phyloP scores from a whole-genome alignment of 2,329 filamentous ascomycete species.

The Phyllosticta citriasiana region DNA sequence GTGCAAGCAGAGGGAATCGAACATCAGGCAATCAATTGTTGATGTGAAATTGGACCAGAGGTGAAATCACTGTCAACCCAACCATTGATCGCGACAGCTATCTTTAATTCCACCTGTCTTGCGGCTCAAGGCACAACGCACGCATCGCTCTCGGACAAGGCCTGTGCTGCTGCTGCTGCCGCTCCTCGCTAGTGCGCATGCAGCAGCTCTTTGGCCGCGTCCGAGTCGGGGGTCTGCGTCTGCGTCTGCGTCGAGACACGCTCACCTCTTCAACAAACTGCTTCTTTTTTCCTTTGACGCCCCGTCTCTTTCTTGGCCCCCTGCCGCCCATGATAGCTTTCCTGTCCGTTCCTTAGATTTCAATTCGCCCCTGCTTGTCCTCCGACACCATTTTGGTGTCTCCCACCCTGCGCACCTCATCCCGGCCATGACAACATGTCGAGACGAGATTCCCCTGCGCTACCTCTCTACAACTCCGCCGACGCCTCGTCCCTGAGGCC shows the following conservation, averaged over 20 bases:
- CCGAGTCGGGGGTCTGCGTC: constrained; percentile 62
- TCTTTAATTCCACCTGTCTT: too few species aligned
- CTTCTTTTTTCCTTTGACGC: background rate
- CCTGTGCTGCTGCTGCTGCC: background rate
- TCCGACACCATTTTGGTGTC: background rate
- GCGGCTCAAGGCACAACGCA: too few species aligned
- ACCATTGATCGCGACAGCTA: too few species aligned
- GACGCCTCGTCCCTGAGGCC: constrained; percentile 18
- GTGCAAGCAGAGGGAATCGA: too few species aligned
- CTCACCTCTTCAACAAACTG: constrained; percentile 66
- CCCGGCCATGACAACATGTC: constrained; percentile 49
- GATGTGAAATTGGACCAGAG: too few species aligned
- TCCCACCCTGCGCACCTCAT: background rate
- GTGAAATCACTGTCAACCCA: too few species aligned
- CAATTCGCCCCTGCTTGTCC: constrained; percentile 4
- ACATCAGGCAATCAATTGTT: too few species aligned
- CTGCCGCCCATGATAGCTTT: constrained; percentile 1
- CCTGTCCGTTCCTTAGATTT: background rate
- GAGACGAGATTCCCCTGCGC: constrained; percentile 47
- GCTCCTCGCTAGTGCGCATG: background rate
- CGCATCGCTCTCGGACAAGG: background rate
- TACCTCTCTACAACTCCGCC: constrained; percentile 47
- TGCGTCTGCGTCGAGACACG: constrained; percentile 77
- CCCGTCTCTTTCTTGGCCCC: background rate
- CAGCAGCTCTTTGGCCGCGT: background rate